Evolutionary conservation across 2,329 filamentous ascomycete species (phyloP), one percentile per base, ranked within the genome.

Genomic region (Aspergillus sp.): DNA sequence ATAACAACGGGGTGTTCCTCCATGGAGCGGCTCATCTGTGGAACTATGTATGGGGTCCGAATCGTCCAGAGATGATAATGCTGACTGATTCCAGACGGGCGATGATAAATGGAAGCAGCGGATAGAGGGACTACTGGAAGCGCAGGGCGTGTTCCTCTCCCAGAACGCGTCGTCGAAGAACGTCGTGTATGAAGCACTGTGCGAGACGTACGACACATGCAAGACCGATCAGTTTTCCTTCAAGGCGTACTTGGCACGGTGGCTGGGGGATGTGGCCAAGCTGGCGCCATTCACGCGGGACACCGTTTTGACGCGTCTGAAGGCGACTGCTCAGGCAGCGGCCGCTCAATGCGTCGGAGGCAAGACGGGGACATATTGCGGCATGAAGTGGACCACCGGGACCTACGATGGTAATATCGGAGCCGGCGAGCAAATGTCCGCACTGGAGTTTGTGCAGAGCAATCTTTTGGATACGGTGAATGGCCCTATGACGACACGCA

Each of bases 161-260:
- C 13, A 38, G n/a, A 69, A 77, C 10, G 19, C n/a, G 19, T 42
- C 40, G 5, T 42, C 40, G 17, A 42, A 42, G 40, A 42, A 42
- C 19, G 40, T 42, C 9, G 11, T 42, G 3, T 42, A 42, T 42
- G 40, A 42, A 10, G 11, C n/a, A 5, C 16, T 17, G 2, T 65
- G 74, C 55, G 71, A 41, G 4, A 44, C 40, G 40, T 20, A n/a
- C 10, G 40, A 32, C 6, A 20, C 68, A 16, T 87, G 85, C 71
- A 81, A 85, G 66, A 75, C 79, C n/a, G 84, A 87, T 56, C 82
- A 86, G 68, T 78, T 76, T 47, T 81, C 79, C 2, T 88, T 88
- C 77, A 88, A 88, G 70, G 83, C 82, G 10, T 87, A 85, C 62
- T 74, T 87, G 6, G 71, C 79, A 0, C 81, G 84, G 38, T 88